phyloP scores from a whole-genome alignment of 257 asterid species.

The Galeopsis tetrahit region DNA sequence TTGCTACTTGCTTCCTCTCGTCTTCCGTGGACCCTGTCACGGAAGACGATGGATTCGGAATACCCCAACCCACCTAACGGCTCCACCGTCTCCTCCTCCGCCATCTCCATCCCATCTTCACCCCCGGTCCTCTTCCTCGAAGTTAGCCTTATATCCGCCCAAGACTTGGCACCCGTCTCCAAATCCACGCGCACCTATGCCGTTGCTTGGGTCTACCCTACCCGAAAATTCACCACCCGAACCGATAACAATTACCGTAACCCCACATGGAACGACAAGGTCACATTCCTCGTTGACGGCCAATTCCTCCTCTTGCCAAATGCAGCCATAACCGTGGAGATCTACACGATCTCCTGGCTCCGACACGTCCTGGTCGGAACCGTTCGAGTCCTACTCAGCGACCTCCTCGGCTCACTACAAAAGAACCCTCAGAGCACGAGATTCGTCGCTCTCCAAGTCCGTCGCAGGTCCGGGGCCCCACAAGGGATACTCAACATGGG shows the following conservation, averaged over 20 bases:
- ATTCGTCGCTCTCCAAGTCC: conserved; percentile 68
- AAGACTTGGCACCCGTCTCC: conserved; percentile 58
- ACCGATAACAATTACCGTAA: conserved; percentile 51
- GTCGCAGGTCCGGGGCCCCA: conserved; percentile 72
- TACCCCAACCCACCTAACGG: conserved; percentile 43
- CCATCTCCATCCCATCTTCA: conserved; percentile 9
- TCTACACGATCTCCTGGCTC: conserved; percentile 68
- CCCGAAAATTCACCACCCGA: conserved; percentile 50
- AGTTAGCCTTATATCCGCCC: conserved; percentile 72
- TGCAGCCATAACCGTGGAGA: conserved; percentile 53
- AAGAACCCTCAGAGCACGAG: conserved; percentile 36
- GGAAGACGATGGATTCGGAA: conserved; percentile 51
- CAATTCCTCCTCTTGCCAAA: conserved; percentile 46
- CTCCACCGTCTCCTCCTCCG: conserved; percentile 52
- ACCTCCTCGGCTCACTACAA: conserved; percentile 42
- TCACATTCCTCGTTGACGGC: conserved; percentile 56
- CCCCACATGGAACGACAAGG: conserved; percentile 79
- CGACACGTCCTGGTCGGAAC: conserved; percentile 63
- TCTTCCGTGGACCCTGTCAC: conserved; percentile 21
- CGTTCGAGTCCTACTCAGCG: conserved; percentile 50
- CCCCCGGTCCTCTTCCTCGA: conserved; percentile 41
- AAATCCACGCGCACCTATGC: conserved; percentile 74
- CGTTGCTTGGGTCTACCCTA: conserved; percentile 58
- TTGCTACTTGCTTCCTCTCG: conserved; percentile 24
- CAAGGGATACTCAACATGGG: conserved; percentile 92